These are phyloP conservation scores for Spirogloea muscicola DNA, from an alignment of 139 green algal genomes.

Conservation along the genomic window DNA sequence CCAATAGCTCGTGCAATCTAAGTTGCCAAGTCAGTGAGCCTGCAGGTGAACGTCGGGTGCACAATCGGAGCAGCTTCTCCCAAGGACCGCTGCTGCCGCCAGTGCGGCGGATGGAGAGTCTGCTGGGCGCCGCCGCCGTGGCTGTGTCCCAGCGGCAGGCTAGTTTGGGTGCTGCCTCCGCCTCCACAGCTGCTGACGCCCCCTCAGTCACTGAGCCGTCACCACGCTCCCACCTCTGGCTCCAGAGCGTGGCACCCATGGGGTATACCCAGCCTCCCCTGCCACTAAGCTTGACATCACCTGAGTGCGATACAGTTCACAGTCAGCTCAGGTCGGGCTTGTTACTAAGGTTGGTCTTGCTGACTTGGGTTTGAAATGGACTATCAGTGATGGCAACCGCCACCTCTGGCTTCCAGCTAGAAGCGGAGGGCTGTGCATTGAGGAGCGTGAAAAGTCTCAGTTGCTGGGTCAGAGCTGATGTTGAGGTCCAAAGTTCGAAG, in stretches of 20 bases:
- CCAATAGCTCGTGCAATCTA: not conserved
- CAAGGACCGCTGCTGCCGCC: slow-evolving; percentile 1
- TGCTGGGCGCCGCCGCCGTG: not conserved
- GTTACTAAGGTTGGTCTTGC: too few species aligned
- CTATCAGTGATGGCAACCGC: too few species aligned
- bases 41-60: not conserved
- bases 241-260: slow-evolving; percentile 27
- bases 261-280: too few species aligned
- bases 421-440: too few species aligned
- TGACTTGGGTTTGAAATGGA: too few species aligned
- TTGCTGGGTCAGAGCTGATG: too few species aligned
- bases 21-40: not conserved
- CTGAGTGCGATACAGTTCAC: too few species aligned
- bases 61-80: not conserved
- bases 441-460: too few species aligned
- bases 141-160: not conserved
- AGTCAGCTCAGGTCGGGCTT: too few species aligned
- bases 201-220: slow-evolving; percentile 7
- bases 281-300: too few species aligned
- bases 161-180: not conserved
- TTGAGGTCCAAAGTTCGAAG: too few species aligned
- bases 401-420: too few species aligned
- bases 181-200: not conserved
- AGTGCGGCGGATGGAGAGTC: slow-evolving; percentile 9
- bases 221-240: slow-evolving; percentile 36